These are phyloP conservation scores for Hyaloscypha hepaticicola DNA, from an alignment of 495 filamentous ascomycete genomes.

Conservation along the genomic window DNA sequence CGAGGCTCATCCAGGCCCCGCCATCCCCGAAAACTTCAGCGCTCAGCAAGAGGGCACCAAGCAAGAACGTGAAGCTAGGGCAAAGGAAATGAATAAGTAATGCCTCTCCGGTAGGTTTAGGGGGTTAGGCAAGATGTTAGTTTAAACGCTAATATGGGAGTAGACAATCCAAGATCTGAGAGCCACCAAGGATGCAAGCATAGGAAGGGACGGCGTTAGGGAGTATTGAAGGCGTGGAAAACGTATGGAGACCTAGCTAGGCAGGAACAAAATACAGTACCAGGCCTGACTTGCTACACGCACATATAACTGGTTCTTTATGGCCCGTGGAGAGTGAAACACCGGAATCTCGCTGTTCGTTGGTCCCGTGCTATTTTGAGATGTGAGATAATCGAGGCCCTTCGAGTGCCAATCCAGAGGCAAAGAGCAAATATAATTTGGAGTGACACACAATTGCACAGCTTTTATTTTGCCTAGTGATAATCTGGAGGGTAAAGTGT, in stretches of 20 bases:
- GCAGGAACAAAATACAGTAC: neutral
- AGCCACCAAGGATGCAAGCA: neutral
- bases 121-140: neutral
- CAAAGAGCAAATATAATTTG: neutral
- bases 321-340: neutral
- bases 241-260: neutral
- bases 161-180: conserved; percentile 24
- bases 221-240: neutral
- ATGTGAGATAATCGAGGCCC: neutral
- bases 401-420: neutral
- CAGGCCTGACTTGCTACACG: neutral
- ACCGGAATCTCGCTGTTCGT: neutral
- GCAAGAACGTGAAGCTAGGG: conserved; percentile 64
- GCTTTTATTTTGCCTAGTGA: neutral
- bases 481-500: neutral
- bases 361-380: neutral
- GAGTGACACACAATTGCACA: neutral
- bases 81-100: conserved; percentile 64
- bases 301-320: neutral
- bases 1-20: conserved; percentile 50
- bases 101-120: conserved; percentile 24
- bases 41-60: conserved; percentile 56
- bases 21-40: conserved; percentile 45
- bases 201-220: neutral
- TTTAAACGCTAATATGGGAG: neutral